A percentile compares a stretch with the other conserved stretches of the same genome.
Evolutionary conservation across 495 filamentous ascomycete genomes (phyloP).

Genomic region (Aspergillus egyptiacus): DNA sequence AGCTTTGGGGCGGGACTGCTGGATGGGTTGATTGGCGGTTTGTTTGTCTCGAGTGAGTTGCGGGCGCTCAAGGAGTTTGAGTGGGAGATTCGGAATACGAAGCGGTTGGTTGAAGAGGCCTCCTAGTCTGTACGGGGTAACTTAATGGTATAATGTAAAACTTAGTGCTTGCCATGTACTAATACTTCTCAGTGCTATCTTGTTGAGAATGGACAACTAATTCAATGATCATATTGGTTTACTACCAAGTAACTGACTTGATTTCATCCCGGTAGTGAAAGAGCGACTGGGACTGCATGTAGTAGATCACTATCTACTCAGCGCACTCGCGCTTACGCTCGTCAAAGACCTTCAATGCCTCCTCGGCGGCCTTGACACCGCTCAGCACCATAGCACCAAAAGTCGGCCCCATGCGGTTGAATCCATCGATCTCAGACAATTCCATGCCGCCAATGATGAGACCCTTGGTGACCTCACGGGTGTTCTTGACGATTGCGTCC

Average conservation of each 20-base stretch:
- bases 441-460: conserved; percentile 94
- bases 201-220: too few species aligned
- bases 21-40: conserved; percentile 76
- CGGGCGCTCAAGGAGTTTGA: conserved; percentile 87
- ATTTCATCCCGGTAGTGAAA: conserved; percentile 1
- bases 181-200: too few species aligned
- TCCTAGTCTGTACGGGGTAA: neutral
- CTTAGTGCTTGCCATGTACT: too few species aligned
- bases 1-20: conserved; percentile 68
- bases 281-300: conserved; percentile 4
- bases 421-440: conserved; percentile 81
- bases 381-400: conserved; percentile 79
- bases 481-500: conserved; percentile 85
- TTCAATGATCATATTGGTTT: neutral
- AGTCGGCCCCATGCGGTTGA: conserved; percentile 77
- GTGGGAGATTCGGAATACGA: conserved; percentile 81
- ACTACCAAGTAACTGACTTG: neutral
- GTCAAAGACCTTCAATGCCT: conserved; percentile 70
- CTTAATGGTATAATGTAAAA: neutral
- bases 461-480: conserved; percentile 77
- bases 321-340: conserved; percentile 60
- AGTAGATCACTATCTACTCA: conserved; percentile 22
- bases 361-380: conserved; percentile 86
- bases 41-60: conserved; percentile 81
- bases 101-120: conserved; percentile 25